Conservation (phyloP, 148 eudicot species). For the Talinum fruticosum region DNA sequence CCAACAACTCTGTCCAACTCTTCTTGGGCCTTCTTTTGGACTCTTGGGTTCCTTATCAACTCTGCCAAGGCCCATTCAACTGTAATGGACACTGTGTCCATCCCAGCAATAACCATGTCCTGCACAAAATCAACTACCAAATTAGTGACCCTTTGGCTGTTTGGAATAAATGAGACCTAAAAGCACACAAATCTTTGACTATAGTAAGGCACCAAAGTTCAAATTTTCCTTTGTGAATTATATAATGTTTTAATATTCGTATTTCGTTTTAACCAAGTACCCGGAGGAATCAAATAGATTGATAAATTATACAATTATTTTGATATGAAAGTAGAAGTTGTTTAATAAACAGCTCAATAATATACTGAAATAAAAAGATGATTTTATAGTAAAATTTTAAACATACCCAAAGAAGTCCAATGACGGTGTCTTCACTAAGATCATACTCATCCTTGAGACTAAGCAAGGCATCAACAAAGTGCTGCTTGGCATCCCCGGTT, state of each 20-base stretch:
- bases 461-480: conserved; percentile 52
- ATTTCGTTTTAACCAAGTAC: too few relatives aligned
- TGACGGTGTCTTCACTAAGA: conserved; percentile 66
- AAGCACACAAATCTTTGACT: neutral
- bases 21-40: conserved; percentile 66
- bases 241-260: too few relatives aligned
- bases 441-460: conserved; percentile 57
- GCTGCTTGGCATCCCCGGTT: neutral
- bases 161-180: neutral
- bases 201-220: too few relatives aligned
- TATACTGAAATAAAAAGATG: neutral
- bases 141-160: neutral
- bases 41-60: conserved; percentile 56
- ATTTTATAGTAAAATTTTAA: neutral
- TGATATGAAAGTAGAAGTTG: neutral
- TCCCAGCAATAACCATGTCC: conserved; percentile 80
- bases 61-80: conserved; percentile 80
- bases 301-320: too few relatives aligned
- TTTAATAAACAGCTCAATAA: neutral
- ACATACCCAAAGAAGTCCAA: conserved; percentile 71
- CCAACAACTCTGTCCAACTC: conserved; percentile 55
- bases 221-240: too few relatives aligned
- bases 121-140: conserved; percentile 17
- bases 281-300: too few relatives aligned
- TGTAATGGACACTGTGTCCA: conserved; percentile 54